Base-by-base conservation (phyloP, 148 eudicot species). In the Amaranthus hypochondriacus region DNA sequence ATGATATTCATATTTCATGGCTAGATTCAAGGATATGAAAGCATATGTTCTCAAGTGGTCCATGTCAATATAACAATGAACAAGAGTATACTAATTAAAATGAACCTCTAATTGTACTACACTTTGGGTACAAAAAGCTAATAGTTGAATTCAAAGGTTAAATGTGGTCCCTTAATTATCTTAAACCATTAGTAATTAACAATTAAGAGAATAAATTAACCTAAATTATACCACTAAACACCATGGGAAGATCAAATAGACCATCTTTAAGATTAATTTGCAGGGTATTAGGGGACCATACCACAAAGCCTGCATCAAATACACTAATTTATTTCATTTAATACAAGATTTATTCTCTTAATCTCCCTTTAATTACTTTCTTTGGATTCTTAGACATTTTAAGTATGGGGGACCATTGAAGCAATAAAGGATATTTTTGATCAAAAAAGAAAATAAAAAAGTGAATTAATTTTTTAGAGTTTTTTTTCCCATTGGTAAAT, bases 261-360 rank as follows among this genome's bases (percentile, higher is more conserved):
- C 54, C 28, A 66, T 56, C 44, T 75, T 63, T 51, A 76, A 58
- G 56, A 54, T 53, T 69, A 70, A 64, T 73, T 62, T 73, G 69
- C 76, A 47, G 21, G 79, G 50, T 48, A 63, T 12, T 57, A 72
- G 76, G 80, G 80, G 80, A 77, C 80, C 76, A 77, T 71, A 64
- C 63, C 54, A 49, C 65, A 64, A 71, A 77, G 75, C 74, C 50
- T 77, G 71, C 71, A 54, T 77, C 15, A 77, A 62, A 54, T 63
- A 4, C 18, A 71, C n/a, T 46, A 71, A 71, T 77, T 77, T n/a
- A 59, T n/a, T 39, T 15, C 21, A 55, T 63, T 14, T 53, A 54
- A 62, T 64, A 49, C 73, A 69, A 60, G 69, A 6, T 61, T 56
- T 63, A 10, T 57, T 43, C 66, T 65, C 66, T 56, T 51, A 62